These are phyloP conservation scores for Xerocomus spinulosus DNA, from an alignment of 768 basidiomycete genomes.

Conservation along the genomic window DNA sequence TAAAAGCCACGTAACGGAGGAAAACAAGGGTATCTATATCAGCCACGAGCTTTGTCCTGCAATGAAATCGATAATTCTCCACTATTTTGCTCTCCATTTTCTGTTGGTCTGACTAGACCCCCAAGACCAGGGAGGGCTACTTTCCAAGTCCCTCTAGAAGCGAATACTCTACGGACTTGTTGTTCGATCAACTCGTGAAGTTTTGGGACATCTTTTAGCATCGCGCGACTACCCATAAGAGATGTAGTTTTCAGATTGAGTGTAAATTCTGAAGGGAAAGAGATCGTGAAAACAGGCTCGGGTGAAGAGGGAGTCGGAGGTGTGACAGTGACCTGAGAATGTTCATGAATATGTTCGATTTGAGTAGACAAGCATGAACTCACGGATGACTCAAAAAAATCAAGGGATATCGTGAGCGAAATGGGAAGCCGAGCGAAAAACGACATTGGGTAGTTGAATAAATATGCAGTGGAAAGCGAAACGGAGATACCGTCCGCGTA, in stretches of 20 bases:
- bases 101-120: constrained; percentile 24
- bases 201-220: constrained; percentile 95
- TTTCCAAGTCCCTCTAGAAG: constrained; percentile 59
- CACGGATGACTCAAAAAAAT: constrained; percentile 66
- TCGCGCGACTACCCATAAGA: constrained; percentile 93
- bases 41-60: no score
- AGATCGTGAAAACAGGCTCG: constrained; percentile 61
- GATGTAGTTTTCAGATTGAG: constrained; percentile 86
- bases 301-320: constrained; percentile 53
- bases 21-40: neutral
- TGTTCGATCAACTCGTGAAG: constrained; percentile 90
- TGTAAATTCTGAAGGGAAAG: constrained; percentile 80
- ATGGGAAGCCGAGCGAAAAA: constrained; percentile 82
- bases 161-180: constrained; percentile 67
- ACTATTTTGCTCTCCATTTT: constrained; percentile 27
- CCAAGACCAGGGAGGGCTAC: constrained; percentile 63
- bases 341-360: constrained; percentile 1
- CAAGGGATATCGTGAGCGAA: constrained; percentile 73
- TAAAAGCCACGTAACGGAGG: constrained; percentile 2
- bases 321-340: constrained; percentile 51
- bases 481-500: constrained; percentile 84
- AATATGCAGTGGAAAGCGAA: constrained; percentile 76
- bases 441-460: constrained; percentile 79
- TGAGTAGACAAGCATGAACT: constrained; percentile 21
- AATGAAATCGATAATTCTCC: constrained; percentile 1